These are phyloP conservation scores for Hymenoscyphus fructigenus DNA, from an alignment of 2,329 filamentous ascomycete genomes.

Conservation along the genomic window DNA sequence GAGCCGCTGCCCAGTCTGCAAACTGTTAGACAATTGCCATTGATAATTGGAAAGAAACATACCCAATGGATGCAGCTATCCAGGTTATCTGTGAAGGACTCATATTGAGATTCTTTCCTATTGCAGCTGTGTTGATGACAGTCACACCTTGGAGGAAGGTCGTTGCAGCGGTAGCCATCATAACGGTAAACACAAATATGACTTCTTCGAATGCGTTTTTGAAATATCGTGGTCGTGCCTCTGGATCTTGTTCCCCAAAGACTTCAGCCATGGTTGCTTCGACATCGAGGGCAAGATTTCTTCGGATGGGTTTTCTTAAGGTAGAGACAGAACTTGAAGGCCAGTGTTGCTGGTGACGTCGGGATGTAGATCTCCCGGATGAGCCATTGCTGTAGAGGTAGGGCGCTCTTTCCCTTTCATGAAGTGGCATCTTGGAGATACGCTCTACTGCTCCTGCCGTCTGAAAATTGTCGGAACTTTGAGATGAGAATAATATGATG, in stretches of 20 bases:
- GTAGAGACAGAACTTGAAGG: neutral
- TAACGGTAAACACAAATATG: slow-evolving; percentile 44
- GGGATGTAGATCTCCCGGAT: neutral
- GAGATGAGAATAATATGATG: neutral
- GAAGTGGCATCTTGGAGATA: neutral
- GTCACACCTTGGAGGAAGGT: slow-evolving; percentile 59
- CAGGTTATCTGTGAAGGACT: slow-evolving; percentile 65
- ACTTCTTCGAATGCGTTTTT: slow-evolving; percentile 28
- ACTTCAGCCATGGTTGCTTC: slow-evolving; percentile 30
- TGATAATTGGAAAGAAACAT: slow-evolving; percentile 19
- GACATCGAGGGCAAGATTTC: slow-evolving; percentile 19
- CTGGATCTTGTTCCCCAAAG: slow-evolving; percentile 24
- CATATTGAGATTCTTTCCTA: slow-evolving; percentile 61
- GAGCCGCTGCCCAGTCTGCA: slow-evolving; percentile 58
- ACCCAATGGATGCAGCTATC: slow-evolving; percentile 63
- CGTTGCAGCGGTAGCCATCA: slow-evolving; percentile 64
- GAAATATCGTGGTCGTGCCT: slow-evolving; percentile 27
- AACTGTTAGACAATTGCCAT: slow-evolving; percentile 7
- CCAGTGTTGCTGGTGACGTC: neutral
- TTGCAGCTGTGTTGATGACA: slow-evolving; percentile 61
- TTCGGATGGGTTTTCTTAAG: neutral
- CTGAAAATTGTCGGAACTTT: neutral
- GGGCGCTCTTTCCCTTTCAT: neutral
- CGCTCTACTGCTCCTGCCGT: neutral
- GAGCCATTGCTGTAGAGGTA: neutral